Base-by-base conservation (phyloP, 2,329 filamentous ascomycete genomes). In the Sporothrix dimorphospora region DNA sequence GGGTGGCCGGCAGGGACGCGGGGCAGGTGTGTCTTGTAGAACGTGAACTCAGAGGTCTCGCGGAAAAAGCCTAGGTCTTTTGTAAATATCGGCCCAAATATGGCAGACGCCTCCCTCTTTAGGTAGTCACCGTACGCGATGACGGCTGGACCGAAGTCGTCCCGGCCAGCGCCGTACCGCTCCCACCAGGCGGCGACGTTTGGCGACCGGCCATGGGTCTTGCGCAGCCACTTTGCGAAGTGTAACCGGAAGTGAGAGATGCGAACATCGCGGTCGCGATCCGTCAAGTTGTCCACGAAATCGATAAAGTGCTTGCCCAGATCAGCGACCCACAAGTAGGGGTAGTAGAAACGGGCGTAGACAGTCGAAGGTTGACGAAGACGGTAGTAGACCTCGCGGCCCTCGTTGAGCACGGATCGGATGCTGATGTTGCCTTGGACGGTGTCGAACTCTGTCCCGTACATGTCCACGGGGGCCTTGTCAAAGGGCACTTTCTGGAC, bases 271-370 rank as follows among this genome's bases (percentile, higher is more conserved):
- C 77, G 77, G 0, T 75, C 76, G 0, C 76, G 66, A 14, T 74
- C 73, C 2, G 78, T 75, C 72, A 82, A 79, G 11, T 78, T 67
- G 3, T 80, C 78, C 65, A 92, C 82, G 75, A 87, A 96, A 74
- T 94, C 91, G 1, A 94, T 84, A 30, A 92, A 85, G 76, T 94
- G 89, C 77, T 94, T 95, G 0, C 87, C 85, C 0, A 96, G 81
- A 69, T 91, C 85, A 0, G 89, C 90, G 0, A 94, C 80, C 92
- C 92, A 96, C 49, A 90, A 73, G 73, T 94, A 95, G 0, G 88
- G 85, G 0, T 80, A 66, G 72, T 90, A 86, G 76, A 90, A 94
- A 1, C 88, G 81, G 12, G 73, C 74, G 76, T 96, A 97, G 49
- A 90, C 88, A 0, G 74, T 38, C 0, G 88, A 83, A 0, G 93